Conservation (phyloP, 371 early-diverging fungal species). For the Rhizopus delemar region DNA sequence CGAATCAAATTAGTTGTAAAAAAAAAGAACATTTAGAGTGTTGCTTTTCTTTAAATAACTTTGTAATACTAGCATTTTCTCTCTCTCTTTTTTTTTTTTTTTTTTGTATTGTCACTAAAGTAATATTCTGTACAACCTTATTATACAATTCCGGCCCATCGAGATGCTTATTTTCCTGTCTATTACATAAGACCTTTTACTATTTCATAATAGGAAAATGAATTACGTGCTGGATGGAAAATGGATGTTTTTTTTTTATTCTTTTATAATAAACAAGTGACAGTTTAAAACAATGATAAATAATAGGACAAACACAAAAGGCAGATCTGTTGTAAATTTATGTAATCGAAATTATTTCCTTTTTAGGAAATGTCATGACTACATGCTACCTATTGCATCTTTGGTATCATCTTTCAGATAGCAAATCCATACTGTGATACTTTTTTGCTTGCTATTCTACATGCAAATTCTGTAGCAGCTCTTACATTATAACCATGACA, state of each 20-base stretch:
- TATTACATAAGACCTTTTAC: neutral
- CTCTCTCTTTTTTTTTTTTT: no score
- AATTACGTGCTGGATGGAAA: no score
- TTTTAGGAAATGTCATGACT: neutral
- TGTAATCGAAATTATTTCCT: neutral
- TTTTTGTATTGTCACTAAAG: neutral
- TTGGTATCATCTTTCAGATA: no score
- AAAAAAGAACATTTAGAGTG: neutral
- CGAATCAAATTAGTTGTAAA: neutral
- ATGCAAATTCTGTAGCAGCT: constrained; percentile 50
- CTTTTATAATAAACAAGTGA: no score
- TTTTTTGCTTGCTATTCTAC: constrained; percentile 62
- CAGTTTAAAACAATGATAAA: no score
- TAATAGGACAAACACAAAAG: no score
- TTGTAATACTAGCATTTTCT: neutral
- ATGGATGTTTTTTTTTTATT: no score
- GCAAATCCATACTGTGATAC: constrained; percentile 62
- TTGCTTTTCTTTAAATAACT: no score
- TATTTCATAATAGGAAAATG: neutral
- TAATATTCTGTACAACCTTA: neutral
- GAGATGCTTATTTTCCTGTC: no score
- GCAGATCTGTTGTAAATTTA: no score
- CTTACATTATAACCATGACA: constrained; percentile 17
- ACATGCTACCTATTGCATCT: no score
- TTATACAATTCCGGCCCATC: neutral